Conservation (phyloP, 306 rosid genomes). For the Cicer cuneatum region DNA sequence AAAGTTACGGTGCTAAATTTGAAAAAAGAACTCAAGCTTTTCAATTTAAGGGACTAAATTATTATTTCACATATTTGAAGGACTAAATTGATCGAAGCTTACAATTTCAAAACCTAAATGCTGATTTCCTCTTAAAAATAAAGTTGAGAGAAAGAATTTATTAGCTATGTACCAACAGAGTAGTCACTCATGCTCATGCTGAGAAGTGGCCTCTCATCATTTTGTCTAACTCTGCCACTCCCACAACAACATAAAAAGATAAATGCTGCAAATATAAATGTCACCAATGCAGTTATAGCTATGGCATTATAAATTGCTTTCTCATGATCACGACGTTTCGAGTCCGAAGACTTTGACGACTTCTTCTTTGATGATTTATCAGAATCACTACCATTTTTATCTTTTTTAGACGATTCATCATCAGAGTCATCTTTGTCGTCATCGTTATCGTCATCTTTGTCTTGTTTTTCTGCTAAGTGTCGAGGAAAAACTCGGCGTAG, state of each 20-base stretch:
- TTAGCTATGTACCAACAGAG: slow-evolving; percentile 62
- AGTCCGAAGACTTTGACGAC: background rate
- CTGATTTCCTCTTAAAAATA: too few relatives aligned
- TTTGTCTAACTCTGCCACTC: slow-evolving; percentile 50
- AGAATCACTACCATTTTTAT: slow-evolving; percentile 16
- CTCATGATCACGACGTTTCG: slow-evolving; percentile 31
- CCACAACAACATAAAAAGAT: slow-evolving; percentile 66
- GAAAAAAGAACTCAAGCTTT: too few relatives aligned
- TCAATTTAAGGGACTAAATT: too few relatives aligned
- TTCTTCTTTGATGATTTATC: slow-evolving; percentile 33
- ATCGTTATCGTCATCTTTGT: background rate
- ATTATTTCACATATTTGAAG: too few relatives aligned
- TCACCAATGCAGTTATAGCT: slow-evolving; percentile 62
- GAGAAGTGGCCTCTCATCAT: slow-evolving; percentile 90
- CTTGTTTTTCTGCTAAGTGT: slow-evolving; percentile 41
- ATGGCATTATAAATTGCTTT: slow-evolving; percentile 52
- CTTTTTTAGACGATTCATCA: slow-evolving; percentile 26
- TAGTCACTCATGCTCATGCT: slow-evolving; percentile 70
- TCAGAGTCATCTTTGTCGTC: background rate
- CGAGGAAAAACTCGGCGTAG: slow-evolving; percentile 50
- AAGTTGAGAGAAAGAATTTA: background rate
- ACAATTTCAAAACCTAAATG: too few relatives aligned
- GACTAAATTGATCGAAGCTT: too few relatives aligned
- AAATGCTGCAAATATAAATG: slow-evolving; percentile 62
- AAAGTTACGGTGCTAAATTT: too few relatives aligned